Conservation (phyloP, 192 early-diverging fungal species). For the Dispira simplex region DNA sequence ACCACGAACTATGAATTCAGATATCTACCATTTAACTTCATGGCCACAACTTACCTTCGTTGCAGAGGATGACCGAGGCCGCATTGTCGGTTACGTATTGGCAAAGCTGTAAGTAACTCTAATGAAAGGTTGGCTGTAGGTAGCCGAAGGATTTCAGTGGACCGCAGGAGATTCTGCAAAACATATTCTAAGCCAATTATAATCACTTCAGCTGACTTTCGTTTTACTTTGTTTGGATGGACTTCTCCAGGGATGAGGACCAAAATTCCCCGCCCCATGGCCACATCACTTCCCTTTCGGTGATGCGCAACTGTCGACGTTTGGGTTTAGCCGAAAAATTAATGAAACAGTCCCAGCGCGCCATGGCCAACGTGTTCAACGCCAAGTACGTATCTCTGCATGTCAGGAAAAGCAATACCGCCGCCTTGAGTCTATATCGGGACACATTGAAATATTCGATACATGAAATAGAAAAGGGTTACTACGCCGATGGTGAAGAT, state of each 20-base stretch:
- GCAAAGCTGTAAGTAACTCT: slow-evolving; percentile 59
- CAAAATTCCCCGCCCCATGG: slow-evolving; percentile 59
- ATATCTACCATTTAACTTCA: slow-evolving; percentile 62
- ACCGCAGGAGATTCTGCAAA: no score
- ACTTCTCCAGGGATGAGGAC: slow-evolving; percentile 67
- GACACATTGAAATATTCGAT: slow-evolving; percentile 83
- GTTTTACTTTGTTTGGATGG: neutral
- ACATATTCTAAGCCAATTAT: no score
- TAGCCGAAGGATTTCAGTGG: no score
- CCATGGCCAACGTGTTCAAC: slow-evolving; percentile 80
- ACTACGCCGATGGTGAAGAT: slow-evolving; percentile 97
- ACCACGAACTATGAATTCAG: slow-evolving; percentile 14
- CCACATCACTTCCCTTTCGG: slow-evolving; percentile 93
- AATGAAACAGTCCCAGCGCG: slow-evolving; percentile 77
- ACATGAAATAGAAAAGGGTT: slow-evolving; percentile 82
- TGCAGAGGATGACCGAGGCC: slow-evolving; percentile 80
- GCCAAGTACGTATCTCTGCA: slow-evolving; percentile 86
- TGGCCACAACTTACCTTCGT: slow-evolving; percentile 94
- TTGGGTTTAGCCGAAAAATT: slow-evolving; percentile 94
- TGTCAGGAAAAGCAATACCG: slow-evolving; percentile 85
- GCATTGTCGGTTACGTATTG: slow-evolving; percentile 93
- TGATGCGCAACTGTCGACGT: slow-evolving; percentile 91
- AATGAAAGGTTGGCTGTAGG: no score
- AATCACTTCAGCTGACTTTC: neutral
- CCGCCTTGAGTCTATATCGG: slow-evolving; percentile 83